These are phyloP conservation scores for Echium plantagineum DNA, from an alignment of 257 asterid genomes.

Conservation along the genomic window DNA sequence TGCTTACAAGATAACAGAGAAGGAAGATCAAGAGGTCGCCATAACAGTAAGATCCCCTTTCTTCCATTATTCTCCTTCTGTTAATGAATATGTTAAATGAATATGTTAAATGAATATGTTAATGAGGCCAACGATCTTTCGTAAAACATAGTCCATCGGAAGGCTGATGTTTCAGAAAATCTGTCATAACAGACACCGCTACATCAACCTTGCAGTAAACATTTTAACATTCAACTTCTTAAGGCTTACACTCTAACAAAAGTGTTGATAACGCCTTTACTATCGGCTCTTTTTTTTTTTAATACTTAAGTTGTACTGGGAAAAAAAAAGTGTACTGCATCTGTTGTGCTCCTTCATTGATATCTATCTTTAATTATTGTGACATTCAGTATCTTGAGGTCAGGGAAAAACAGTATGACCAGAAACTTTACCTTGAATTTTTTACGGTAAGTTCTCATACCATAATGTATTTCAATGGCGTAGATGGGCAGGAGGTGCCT, in stretches of 20 bases:
- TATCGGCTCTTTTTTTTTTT: neutral
- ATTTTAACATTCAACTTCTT: neutral
- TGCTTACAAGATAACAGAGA: constrained; percentile 61
- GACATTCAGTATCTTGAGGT: constrained; percentile 69
- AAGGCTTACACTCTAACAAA: neutral
- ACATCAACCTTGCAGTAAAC: neutral
- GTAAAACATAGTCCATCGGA: neutral
- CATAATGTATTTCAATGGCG: neutral
- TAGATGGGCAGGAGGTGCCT: neutral
- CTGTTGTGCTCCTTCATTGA: neutral
- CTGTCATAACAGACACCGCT: neutral
- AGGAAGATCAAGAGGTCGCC: constrained; percentile 69
- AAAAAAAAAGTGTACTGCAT: neutral
- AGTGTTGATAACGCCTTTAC: too few species aligned
- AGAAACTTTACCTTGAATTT: constrained; percentile 62
- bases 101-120: neutral
- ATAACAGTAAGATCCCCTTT: constrained; percentile 39
- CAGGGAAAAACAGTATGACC: constrained; percentile 94
- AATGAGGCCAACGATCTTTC: neutral
- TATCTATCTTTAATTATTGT: constrained; percentile 3
- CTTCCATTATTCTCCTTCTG: neutral
- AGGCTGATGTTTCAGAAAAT: neutral
- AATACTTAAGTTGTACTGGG: too few species aligned
- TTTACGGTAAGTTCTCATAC: constrained; percentile 49
- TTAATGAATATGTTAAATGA: neutral